Evolutionary conservation across 192 early-diverging fungal genomes (phyloP).

Genomic region (Radiomyces spectabilis): DNA sequence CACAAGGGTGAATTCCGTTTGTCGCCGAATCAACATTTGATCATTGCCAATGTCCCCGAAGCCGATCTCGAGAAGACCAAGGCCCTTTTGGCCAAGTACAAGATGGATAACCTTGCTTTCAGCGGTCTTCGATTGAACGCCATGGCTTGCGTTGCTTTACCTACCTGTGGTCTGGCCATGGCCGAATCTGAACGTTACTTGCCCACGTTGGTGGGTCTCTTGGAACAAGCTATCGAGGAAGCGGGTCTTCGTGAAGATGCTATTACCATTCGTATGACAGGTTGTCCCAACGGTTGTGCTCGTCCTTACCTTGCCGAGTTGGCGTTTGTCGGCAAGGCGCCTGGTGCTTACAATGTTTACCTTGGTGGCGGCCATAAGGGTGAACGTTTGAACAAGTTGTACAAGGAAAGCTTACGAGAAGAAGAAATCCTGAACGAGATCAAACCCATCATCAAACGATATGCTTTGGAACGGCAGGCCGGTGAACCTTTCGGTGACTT

Average conservation of each 20-base stretch:
- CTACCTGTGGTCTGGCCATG: slow-evolving; percentile 92
- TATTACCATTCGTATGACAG: slow-evolving; percentile 95
- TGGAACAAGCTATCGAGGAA: slow-evolving; percentile 75
- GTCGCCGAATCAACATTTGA: slow-evolving; percentile 89
- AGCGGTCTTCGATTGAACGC: slow-evolving; percentile 78
- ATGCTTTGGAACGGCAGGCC: slow-evolving; percentile 55
- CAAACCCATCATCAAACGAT: slow-evolving; percentile 76
- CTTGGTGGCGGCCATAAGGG: slow-evolving; percentile 85
- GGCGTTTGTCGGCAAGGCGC: slow-evolving; percentile 93
- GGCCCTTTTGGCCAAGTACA: slow-evolving; percentile 65
- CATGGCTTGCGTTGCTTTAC: slow-evolving; percentile 95
- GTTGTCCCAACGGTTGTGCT: slow-evolving; percentile 97
- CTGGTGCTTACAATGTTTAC: slow-evolving; percentile 92
- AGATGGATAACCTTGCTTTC: slow-evolving; percentile 76
- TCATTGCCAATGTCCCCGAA: slow-evolving; percentile 72
- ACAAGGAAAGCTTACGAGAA: slow-evolving; percentile 83
- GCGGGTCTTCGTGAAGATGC: slow-evolving; percentile 80
- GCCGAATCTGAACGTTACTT: slow-evolving; percentile 96
- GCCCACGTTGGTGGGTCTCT: slow-evolving; percentile 69
- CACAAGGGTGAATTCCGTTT: slow-evolving; percentile 77
- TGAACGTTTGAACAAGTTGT: slow-evolving; percentile 86
- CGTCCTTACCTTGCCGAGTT: slow-evolving; percentile 92
- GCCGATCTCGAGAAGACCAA: slow-evolving; percentile 63
- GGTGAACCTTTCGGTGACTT: slow-evolving; percentile 94
- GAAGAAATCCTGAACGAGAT: slow-evolving; percentile 78